These are phyloP conservation scores for Ogataea ramenticola DNA, from an alignment of 805 yeast species.

Conservation along the genomic window DNA sequence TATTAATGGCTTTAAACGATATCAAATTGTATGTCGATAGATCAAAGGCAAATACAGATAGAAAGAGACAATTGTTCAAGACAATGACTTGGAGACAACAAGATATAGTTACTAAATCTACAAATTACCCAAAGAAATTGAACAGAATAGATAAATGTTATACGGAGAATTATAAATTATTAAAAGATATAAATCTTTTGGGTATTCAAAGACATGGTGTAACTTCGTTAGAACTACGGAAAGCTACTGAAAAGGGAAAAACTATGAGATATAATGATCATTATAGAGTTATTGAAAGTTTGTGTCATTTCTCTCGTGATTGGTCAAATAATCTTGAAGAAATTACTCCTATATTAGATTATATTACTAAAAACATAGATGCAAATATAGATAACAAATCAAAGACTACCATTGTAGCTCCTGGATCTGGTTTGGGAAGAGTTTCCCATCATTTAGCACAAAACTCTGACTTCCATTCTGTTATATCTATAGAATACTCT, in stretches of 20 bases:
- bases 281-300: conserved; percentile 52
- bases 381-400: conserved; percentile 21
- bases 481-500: conserved; percentile 72
- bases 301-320: conserved; percentile 75
- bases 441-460: conserved; percentile 56
- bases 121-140: conserved; percentile 51
- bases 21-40: conserved; percentile 35
- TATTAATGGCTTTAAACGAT: conserved; percentile 36
- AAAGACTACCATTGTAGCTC: conserved; percentile 55
- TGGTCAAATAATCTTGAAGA: conserved; percentile 55
- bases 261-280: conserved; percentile 17
- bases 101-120: conserved; percentile 34
- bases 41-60: conserved; percentile 36
- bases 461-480: conserved; percentile 30
- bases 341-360: conserved; percentile 45
- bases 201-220: conserved; percentile 31
- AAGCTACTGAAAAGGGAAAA: conserved; percentile 16
- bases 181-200: conserved; percentile 35
- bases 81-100: conserved; percentile 52
- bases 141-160: conserved; percentile 40
- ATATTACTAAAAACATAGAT: conserved; percentile 36
- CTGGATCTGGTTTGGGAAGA: conserved; percentile 86
- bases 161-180: conserved; percentile 37
- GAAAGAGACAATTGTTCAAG: conserved; percentile 35
- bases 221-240: conserved; percentile 35